phyloP scores from a whole-genome alignment of 495 filamentous ascomycete genomes.

The Aspergillus panamensis region DNA sequence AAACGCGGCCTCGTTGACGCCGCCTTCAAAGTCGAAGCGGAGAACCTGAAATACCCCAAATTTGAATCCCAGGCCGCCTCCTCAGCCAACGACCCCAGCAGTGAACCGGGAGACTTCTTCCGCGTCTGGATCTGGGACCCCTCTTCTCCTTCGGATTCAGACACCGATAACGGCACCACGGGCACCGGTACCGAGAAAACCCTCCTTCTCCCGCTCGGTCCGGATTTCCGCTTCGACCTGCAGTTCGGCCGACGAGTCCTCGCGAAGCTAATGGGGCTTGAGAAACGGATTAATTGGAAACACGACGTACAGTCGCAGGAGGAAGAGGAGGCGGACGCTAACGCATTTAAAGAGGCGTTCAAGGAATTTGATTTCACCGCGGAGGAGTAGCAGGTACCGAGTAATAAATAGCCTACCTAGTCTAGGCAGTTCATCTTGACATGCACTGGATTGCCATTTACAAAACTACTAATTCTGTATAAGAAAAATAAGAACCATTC shows the following conservation, averaged over 20 bases:
- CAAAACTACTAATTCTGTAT: not conserved
- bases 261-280: conserved; percentile 78
- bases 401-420: not conserved
- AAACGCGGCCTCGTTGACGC: conserved; percentile 69
- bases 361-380: conserved; percentile 77
- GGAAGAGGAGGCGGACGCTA: conserved; percentile 78
- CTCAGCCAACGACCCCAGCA: conserved; percentile 37
- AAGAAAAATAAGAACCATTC: not conserved
- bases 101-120: conserved; percentile 70
- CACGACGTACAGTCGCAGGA: conserved; percentile 71
- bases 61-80: conserved; percentile 29
- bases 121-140: conserved; percentile 74
- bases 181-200: conserved; percentile 38
- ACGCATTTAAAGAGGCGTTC: conserved; percentile 79
- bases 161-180: not conserved
- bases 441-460: not conserved
- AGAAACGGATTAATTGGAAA: conserved; percentile 72
- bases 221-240: conserved; percentile 55
- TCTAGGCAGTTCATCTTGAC: not conserved
- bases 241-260: conserved; percentile 75
- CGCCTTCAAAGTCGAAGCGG: conserved; percentile 78
- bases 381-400: conserved; percentile 30
- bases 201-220: conserved; percentile 50
- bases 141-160: not conserved
- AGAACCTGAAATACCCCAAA: conserved; percentile 67